Conservation (phyloP, 805 yeast species). For the Yamadazyma paraphyllophila region DNA sequence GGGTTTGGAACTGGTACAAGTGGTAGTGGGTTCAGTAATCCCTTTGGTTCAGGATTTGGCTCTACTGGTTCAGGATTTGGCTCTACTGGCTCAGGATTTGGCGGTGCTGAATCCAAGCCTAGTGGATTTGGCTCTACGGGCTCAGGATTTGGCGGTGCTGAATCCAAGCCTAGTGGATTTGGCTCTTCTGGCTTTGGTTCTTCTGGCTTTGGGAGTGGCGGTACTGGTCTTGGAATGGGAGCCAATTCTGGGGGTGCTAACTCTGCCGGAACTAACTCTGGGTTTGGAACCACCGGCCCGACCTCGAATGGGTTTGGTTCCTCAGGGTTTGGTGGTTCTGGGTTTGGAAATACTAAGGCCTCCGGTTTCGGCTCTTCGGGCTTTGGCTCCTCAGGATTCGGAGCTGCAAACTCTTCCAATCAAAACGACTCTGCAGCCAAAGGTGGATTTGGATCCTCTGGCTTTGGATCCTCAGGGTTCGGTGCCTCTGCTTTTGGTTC, state of each 20-base stretch:
- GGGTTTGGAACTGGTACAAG: conserved; percentile 5
- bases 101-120: conserved; percentile 13
- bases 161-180: not conserved
- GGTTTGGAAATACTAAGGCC: not conserved
- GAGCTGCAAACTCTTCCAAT: no score
- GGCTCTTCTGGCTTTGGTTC: not conserved
- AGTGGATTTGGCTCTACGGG: not conserved
- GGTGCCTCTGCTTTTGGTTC: conserved; percentile 10
- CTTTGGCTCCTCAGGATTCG: conserved; percentile 16
- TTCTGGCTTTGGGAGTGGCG: conserved; percentile 15
- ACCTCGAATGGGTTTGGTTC: conserved; percentile 19
- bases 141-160: conserved; percentile 3
- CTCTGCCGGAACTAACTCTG: not conserved
- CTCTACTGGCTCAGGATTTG: conserved; percentile 10
- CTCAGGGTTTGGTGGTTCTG: conserved; percentile 13
- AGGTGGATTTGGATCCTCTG: conserved; percentile 13
- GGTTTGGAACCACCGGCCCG: no score
- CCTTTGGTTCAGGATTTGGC: not conserved
- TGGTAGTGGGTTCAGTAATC: not conserved
- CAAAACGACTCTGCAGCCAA: no score
- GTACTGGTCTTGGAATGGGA: conserved; percentile 1
- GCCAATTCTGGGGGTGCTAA: no score
- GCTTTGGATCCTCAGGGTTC: conserved; percentile 8
- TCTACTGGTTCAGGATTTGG: not conserved
- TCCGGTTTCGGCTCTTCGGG: conserved; percentile 14